Evolutionary conservation across 306 rosid species (phyloP).

Genomic region (Vachellia collinsii): DNA sequence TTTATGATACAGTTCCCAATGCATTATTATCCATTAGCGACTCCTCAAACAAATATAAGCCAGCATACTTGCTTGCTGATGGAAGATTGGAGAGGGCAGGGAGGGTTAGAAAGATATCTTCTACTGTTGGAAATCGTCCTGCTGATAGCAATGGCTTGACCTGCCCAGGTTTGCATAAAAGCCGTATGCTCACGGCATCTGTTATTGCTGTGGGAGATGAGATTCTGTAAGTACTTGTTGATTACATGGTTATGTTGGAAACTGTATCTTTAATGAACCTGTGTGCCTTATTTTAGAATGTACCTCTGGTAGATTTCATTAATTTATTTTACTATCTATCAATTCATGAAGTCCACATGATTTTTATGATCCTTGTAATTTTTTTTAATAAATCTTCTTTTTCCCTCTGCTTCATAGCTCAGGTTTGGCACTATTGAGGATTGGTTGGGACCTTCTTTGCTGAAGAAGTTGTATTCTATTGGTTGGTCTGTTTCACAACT

Average conservation of each 20-base stretch:
- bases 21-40: constrained; percentile 62
- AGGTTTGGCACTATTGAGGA: constrained; percentile 97
- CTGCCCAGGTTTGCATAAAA: constrained; percentile 50
- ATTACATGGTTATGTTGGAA: constrained; percentile 29
- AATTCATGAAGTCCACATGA: constrained; percentile 20
- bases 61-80: constrained; percentile 91
- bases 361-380: constrained; percentile 24
- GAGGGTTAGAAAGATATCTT: constrained; percentile 72
- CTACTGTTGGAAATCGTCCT: constrained; percentile 46
- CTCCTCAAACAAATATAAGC: constrained; percentile 63
- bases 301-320: constrained; percentile 21
- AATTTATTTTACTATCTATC: constrained; percentile 2
- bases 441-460: constrained; percentile 73
- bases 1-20: constrained; percentile 91
- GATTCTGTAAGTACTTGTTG: constrained; percentile 78
- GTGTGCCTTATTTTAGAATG: constrained; percentile 12
- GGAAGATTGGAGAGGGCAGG: constrained; percentile 99
- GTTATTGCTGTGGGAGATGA: constrained; percentile 94
- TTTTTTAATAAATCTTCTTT: constrained; percentile 53
- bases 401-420: constrained; percentile 87
- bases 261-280: constrained; percentile 27
- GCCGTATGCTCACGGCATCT: constrained; percentile 74
- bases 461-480: constrained; percentile 73
- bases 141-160: constrained; percentile 65
- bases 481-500: constrained; percentile 85